Evolutionary conservation across 2,329 filamentous ascomycete genomes (phyloP).

Genomic region (Hawksworthiomyces lignivorus): DNA sequence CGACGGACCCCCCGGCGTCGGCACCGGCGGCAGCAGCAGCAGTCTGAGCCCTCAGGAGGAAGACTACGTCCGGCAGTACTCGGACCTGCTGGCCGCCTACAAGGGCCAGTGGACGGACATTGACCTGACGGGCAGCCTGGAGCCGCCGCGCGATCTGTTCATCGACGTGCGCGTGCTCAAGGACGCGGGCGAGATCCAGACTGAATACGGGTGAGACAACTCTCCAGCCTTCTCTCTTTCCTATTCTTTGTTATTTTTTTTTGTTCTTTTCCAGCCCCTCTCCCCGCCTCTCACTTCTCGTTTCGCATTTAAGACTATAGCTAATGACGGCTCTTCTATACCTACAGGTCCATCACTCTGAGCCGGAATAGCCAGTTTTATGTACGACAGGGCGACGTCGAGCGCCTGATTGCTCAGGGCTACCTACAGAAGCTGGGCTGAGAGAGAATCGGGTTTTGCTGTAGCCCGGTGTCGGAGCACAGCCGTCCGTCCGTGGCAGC

Average conservation of each 20-base stretch:
- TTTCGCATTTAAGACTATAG: too few species aligned
- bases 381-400: slow-evolving; percentile 90
- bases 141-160: slow-evolving; percentile 91
- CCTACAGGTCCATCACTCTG: slow-evolving; percentile 74
- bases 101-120: slow-evolving; percentile 99
- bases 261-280: too few species aligned
- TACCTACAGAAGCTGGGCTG: slow-evolving; percentile 86
- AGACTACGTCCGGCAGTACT: slow-evolving; percentile 88
- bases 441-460: too few species aligned
- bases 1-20: slow-evolving; percentile 16
- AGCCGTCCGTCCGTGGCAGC: too few species aligned
- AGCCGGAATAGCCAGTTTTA: slow-evolving; percentile 99
- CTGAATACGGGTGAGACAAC: slow-evolving; percentile 75
- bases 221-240: neutral
- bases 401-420: slow-evolving; percentile 86
- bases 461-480: too few species aligned
- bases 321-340: too few species aligned
- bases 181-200: slow-evolving; percentile 97
- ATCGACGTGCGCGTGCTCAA: slow-evolving; percentile 94
- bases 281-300: too few species aligned
- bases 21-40: slow-evolving; percentile 45
- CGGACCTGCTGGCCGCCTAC: slow-evolving; percentile 86
- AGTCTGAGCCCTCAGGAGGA: slow-evolving; percentile 92
- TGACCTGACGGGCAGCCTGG: slow-evolving; percentile 86
- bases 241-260: neutral